Evolutionary conservation across 2,329 filamentous ascomycete genomes (phyloP).

Genomic region (Mycogone perniciosa): DNA sequence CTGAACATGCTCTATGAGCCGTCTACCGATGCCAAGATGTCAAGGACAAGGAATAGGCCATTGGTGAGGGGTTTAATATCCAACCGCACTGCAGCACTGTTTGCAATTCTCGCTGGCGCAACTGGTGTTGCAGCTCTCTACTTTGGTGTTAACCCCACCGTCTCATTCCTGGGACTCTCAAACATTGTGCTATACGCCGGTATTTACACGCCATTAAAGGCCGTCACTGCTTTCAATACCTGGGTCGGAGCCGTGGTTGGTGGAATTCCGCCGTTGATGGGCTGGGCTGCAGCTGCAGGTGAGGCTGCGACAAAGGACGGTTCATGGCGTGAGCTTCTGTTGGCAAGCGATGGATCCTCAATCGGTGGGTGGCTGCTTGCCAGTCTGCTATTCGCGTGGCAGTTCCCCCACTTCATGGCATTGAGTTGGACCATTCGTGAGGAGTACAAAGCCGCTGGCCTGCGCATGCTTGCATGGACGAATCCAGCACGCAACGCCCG

Average conservation of each 20-base stretch:
- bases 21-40: conserved; percentile 85
- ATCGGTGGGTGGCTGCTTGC: conserved; percentile 86
- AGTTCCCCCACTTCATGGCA: conserved; percentile 97
- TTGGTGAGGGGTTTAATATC: conserved; percentile 77
- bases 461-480: conserved; percentile 75
- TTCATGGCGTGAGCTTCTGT: conserved; percentile 70
- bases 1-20: conserved; percentile 97
- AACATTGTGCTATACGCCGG: conserved; percentile 91
- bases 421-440: conserved; percentile 82
- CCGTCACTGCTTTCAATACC: conserved; percentile 79
- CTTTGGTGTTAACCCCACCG: conserved; percentile 89
- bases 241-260: conserved; percentile 93
- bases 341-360: conserved; percentile 54
- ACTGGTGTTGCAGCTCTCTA: conserved; percentile 69
- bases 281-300: conserved; percentile 91
- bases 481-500: conserved; percentile 80
- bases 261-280: conserved; percentile 93
- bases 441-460: conserved; percentile 70
- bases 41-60: conserved; percentile 82
- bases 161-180: conserved; percentile 72
- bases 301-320: conserved; percentile 73
- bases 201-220: conserved; percentile 88
- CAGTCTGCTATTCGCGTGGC: conserved; percentile 83
- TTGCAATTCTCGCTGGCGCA: conserved; percentile 67
- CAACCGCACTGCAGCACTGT: conserved; percentile 63